Conservation (phyloP, 2,329 filamentous ascomycete genomes). For the Ascomycota sp. region DNA sequence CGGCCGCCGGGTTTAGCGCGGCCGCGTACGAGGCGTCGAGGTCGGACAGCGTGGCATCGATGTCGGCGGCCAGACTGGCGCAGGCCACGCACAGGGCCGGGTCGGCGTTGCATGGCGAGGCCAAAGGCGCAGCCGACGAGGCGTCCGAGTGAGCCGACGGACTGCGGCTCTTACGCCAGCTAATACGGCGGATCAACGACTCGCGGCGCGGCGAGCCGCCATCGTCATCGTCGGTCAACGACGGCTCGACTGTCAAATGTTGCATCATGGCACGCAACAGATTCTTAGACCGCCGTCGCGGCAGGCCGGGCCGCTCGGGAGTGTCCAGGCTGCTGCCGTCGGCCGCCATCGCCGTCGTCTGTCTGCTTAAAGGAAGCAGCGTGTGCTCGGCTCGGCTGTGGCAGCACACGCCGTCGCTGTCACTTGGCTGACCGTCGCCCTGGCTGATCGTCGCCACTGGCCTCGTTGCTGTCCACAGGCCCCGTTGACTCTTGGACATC, state of each 20-base stretch:
- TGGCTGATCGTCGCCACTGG: no score
- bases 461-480: no score
- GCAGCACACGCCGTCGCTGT: no score
- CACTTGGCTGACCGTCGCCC: no score
- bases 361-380: no score
- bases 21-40: conserved; percentile 11
- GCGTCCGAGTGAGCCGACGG: conserved; percentile 14
- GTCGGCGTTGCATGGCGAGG: no score
- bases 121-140: conserved; percentile 1
- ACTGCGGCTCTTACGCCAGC: conserved; percentile 15
- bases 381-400: no score
- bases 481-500: no score
- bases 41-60: conserved; percentile 12
- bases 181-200: conserved; percentile 15
- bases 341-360: no score
- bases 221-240: conserved; percentile 8
- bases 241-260: conserved; percentile 15
- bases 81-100: conserved; percentile 12
- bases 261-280: conserved; percentile 17
- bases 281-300: conserved; percentile 14
- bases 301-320: conserved; percentile 5
- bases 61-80: conserved; percentile 12
- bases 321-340: no score
- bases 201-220: no score
- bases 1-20: conserved; percentile 9